Evolutionary conservation across 2,329 filamentous ascomycete species (phyloP), one percentile per base, ranked within the genome.

Genomic region (Thermoascus crustaceus): DNA sequence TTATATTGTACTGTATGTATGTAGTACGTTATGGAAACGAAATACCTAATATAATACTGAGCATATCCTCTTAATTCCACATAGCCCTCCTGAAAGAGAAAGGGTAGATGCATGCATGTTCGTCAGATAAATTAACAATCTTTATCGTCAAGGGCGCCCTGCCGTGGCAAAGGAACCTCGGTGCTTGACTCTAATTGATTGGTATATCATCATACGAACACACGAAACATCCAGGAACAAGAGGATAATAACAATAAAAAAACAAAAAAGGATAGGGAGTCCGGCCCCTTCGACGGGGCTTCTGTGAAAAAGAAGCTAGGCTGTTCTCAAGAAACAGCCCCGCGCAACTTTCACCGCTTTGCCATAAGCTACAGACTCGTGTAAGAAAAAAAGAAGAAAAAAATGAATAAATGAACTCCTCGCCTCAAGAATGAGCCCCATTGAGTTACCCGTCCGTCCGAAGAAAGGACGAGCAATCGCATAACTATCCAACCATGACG

Each of bases 341-440:
- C n/a, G 10, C 26, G 16, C 26, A 7, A 29, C 26, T 29, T n/a
- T 48, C 56, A 58, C 68, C 63, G 66, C 65, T 71, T 72, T 69
- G 53, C 61, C 59, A 70, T 70, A 71, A 72, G 66, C 66, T 69
- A 70, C 63, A 64, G 67, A 69, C 63, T 62, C 61, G 45, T 52
- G 49, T 52, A 53, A 43, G 53, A 52, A 53, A 52, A 43, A 54
- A 55, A 52, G 37, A 39, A 39, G 45, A 64, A 64, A 63, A 54
- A 59, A 61, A 64, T 61, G 43, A 57, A 53, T 42, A 39, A 50
- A 48, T 62, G 70, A 69, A 75, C 83, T 82, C 83, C 86, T 94
- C 87, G 88, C 83, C 76, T 87, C 89, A 83, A 95, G 86, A 95
- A 94, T 96, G 87, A 95, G 89, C 89, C 89, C 89, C 89, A 94